Evolutionary conservation across 139 green algal species (phyloP).

Genomic region (Picochlorum sp.): DNA sequence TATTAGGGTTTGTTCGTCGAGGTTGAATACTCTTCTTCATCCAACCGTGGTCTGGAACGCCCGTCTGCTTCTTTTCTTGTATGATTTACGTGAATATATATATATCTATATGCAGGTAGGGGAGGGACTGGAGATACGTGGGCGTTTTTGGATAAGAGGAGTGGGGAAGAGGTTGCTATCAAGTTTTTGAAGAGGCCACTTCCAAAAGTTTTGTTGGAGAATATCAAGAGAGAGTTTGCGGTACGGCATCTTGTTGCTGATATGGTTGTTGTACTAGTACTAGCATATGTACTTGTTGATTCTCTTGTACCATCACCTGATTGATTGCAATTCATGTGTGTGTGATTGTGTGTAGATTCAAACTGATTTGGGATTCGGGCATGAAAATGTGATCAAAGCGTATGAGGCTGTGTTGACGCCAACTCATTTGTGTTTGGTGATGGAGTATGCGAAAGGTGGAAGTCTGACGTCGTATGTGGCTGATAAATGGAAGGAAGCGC

Average conservation of each 20-base stretch:
- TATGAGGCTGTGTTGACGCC: conserved; percentile 39
- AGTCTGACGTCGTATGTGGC: conserved; percentile 62
- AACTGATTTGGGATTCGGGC: conserved; percentile 32
- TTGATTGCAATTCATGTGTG: no score
- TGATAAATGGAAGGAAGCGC: conserved; percentile 52
- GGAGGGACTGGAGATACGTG: conserved; percentile 67
- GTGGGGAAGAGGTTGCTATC: conserved; percentile 46
- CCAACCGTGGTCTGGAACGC: not conserved
- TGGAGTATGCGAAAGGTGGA: conserved; percentile 48
- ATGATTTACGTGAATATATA: not conserved
- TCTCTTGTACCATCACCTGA: no score
- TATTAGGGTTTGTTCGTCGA: not conserved
- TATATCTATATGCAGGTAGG: conserved; percentile 13
- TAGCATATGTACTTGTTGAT: no score
- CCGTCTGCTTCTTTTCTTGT: not conserved
- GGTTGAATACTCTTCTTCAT: not conserved
- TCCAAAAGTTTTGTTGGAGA: conserved; percentile 50
- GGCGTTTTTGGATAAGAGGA: conserved; percentile 45
- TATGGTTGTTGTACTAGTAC: not conserved
- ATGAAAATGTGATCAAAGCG: conserved; percentile 35
- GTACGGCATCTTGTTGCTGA: conserved; percentile 12
- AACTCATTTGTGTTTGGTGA: conserved; percentile 41
- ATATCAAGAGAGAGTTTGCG: conserved; percentile 48
- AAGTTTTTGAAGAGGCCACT: conserved; percentile 64
- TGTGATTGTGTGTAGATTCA: conserved; percentile 23